phyloP scores from a whole-genome alignment of 805 yeast species.

The Wickerhamia fluorescens region DNA sequence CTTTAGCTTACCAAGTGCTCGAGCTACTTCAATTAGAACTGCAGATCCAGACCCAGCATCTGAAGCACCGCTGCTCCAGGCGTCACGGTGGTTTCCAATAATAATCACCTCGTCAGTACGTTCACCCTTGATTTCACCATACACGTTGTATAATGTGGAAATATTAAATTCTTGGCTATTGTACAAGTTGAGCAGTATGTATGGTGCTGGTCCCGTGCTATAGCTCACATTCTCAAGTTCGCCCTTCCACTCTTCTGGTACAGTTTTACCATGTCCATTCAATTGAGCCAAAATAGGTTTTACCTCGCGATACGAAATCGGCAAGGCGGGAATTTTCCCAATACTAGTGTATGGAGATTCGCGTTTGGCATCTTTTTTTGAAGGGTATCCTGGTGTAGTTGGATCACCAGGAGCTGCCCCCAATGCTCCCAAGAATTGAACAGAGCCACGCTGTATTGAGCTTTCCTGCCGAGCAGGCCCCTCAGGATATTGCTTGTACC shows the following conservation, averaged over 20 bases:
- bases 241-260: slow-evolving; percentile 27
- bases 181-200: slow-evolving; percentile 32
- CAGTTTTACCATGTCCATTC: slow-evolving; percentile 28
- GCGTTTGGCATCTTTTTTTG: slow-evolving; percentile 36
- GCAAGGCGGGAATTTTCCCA: slow-evolving; percentile 34
- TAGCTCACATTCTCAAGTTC: slow-evolving; percentile 35
- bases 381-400: slow-evolving; percentile 67
- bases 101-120: slow-evolving; percentile 32
- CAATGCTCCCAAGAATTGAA: slow-evolving; percentile 45
- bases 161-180: slow-evolving; percentile 34
- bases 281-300: slow-evolving; percentile 34
- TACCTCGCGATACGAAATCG: slow-evolving; percentile 38
- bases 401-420: slow-evolving; percentile 66
- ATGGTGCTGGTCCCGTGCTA: slow-evolving; percentile 31
- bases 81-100: slow-evolving; percentile 41
- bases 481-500: slow-evolving; percentile 50
- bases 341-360: slow-evolving; percentile 30
- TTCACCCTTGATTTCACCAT: slow-evolving; percentile 38
- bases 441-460: slow-evolving; percentile 57
- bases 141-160: slow-evolving; percentile 36
- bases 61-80: slow-evolving; percentile 45
- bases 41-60: slow-evolving; percentile 43
- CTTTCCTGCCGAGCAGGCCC: slow-evolving; percentile 63
- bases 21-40: slow-evolving; percentile 33
- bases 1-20: slow-evolving; percentile 34